These are phyloP conservation scores for Neocallimastix lanati DNA, from an alignment of 192 early-diverging fungal species.

Conservation along the genomic window DNA sequence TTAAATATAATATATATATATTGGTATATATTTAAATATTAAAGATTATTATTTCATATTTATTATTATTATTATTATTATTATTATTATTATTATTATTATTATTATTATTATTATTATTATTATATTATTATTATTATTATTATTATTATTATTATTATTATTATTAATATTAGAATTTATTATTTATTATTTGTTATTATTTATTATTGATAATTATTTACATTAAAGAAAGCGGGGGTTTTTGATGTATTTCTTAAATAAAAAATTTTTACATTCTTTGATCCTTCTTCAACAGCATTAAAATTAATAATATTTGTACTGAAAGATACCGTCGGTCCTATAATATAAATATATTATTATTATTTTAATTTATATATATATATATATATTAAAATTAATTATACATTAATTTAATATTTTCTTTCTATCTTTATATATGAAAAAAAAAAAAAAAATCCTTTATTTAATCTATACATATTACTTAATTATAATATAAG, in stretches of 20 bases:
- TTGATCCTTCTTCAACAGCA: slow-evolving; percentile 15
- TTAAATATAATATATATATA: neutral
- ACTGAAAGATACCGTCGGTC: slow-evolving; percentile 20
- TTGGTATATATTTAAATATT: neutral
- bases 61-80: neutral
- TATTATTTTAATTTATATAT: too few species aligned
- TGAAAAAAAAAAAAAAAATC: too few species aligned
- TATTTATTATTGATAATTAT: slow-evolving; percentile 1
- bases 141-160: neutral
- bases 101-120: neutral
- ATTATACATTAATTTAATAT: too few species aligned
- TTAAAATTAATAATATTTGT: slow-evolving; percentile 32
- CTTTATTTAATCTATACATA: too few species aligned
- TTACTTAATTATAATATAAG: too few species aligned
- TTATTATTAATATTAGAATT: neutral
- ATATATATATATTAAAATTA: too few species aligned
- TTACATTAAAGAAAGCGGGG: slow-evolving; percentile 23
- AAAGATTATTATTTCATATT: too few species aligned
- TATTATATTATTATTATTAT: too few species aligned
- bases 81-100: neutral
- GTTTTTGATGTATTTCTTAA: slow-evolving; percentile 18
- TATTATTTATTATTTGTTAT: too few species aligned
- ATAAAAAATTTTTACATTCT: slow-evolving; percentile 17
- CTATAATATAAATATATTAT: neutral
- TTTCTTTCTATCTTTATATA: too few species aligned